Conservation (phyloP, 2,329 filamentous ascomycete genomes). For the Penicillium sp. region DNA sequence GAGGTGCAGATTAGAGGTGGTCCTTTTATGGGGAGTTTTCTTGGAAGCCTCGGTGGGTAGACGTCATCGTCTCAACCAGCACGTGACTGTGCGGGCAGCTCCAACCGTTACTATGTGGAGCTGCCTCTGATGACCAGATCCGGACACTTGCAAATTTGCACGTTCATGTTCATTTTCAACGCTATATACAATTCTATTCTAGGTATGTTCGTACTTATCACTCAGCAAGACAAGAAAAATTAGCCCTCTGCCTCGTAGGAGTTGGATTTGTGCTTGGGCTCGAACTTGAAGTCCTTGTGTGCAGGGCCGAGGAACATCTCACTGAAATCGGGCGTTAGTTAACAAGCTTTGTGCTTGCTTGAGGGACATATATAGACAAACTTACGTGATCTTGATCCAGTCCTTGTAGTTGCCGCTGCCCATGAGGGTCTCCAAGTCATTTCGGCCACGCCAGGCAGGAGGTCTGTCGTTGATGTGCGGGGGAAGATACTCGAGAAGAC, state of each 20-base stretch:
- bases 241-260: constrained; percentile 73
- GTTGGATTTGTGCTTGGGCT: constrained; percentile 97
- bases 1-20: constrained; percentile 61
- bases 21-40: constrained; percentile 61
- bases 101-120: neutral
- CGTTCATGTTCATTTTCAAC: neutral
- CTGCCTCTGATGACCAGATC: neutral
- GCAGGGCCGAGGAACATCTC: constrained; percentile 97
- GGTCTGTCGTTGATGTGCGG: constrained; percentile 87
- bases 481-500: constrained; percentile 83
- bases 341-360: constrained; percentile 11
- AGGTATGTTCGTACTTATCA: neutral
- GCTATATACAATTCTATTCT: constrained; percentile 1
- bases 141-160: neutral
- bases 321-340: constrained; percentile 49
- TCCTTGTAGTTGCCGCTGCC: constrained; percentile 90
- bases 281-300: constrained; percentile 87
- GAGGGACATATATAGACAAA: constrained; percentile 19
- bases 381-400: constrained; percentile 97
- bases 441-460: constrained; percentile 77
- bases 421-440: constrained; percentile 92
- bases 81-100: constrained; percentile 22
- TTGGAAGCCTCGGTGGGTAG: constrained; percentile 22
- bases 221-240: neutral
- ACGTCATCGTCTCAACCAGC: constrained; percentile 33